A percentile compares a stretch with the other conserved stretches of the same genome.
Conservation (phyloP, 2,329 filamentous ascomycete species). For the Botrytis sinoallii region DNA sequence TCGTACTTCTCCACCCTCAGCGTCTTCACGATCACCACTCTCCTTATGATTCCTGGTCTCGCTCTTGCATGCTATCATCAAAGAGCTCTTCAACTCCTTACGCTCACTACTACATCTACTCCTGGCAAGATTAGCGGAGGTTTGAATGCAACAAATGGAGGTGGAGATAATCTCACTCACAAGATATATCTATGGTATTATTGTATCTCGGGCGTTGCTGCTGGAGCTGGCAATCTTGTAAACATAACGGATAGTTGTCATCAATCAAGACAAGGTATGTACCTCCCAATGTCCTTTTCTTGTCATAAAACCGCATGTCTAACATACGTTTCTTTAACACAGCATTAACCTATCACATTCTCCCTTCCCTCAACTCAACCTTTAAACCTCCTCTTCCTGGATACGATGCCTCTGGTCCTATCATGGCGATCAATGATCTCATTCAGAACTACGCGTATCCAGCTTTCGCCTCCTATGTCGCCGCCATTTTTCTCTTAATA, state of each 20-base stretch:
- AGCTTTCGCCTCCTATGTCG: neutral
- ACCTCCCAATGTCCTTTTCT: too few species aligned
- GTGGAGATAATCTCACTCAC: neutral
- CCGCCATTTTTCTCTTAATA: neutral
- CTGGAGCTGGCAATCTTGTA: neutral
- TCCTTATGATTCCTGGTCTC: neutral
- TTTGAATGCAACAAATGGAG: neutral
- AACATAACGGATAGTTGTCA: neutral
- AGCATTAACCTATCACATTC: neutral
- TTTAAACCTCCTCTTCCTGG: neutral
- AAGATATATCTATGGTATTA: slow-evolving; percentile 9
- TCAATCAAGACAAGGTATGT: neutral
- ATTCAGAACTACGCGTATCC: neutral
- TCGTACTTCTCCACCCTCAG: neutral
- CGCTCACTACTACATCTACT: neutral
- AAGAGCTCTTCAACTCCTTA: neutral
- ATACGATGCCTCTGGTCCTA: neutral
- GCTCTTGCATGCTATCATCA: neutral
- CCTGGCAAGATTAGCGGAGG: too few species aligned
- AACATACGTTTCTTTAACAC: neutral
- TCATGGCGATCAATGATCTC: neutral
- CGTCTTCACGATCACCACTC: neutral
- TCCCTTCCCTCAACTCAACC: neutral
- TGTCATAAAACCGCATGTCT: neutral
- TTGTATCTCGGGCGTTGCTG: neutral